A percentile compares a stretch with the other conserved stretches of the same genome.
phyloP scores from a whole-genome alignment of 768 basidiomycete genomes.

The Naganishia vishniacii region DNA sequence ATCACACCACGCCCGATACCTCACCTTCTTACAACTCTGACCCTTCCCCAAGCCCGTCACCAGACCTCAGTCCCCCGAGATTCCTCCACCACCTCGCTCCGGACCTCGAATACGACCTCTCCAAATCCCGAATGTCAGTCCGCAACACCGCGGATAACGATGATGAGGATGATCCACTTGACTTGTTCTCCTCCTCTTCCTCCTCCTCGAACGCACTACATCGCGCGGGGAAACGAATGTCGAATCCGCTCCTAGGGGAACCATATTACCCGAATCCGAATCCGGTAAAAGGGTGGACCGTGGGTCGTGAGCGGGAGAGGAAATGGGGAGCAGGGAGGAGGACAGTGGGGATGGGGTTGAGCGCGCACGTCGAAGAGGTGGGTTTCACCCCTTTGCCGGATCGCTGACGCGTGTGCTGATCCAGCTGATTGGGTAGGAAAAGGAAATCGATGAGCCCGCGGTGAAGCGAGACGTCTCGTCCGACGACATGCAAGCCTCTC shows the following conservation, averaged over 20 bases:
- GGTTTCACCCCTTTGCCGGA: background rate
- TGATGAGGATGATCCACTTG: background rate
- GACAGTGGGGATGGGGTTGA: background rate
- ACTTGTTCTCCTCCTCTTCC: conserved; percentile 4
- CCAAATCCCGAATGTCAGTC: background rate
- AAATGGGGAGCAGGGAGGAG: background rate
- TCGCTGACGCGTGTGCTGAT: no score
- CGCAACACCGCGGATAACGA: no score
- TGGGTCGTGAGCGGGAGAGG: background rate
- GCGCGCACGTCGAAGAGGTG: conserved; percentile 6
- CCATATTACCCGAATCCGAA: conserved; percentile 27
- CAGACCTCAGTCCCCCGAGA: background rate
- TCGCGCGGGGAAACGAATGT: conserved; percentile 9
- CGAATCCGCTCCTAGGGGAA: conserved; percentile 21
- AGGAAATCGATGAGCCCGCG: background rate
- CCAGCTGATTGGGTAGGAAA: no score
- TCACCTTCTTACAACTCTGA: background rate
- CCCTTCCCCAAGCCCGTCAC: background rate
- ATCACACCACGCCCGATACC: background rate
- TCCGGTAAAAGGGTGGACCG: conserved; percentile 19
- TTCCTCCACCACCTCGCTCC: conserved; percentile 8
- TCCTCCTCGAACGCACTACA: background rate
- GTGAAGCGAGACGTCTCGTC: no score
- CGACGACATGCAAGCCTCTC: no score
- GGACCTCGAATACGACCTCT: conserved; percentile 7